Conservation (phyloP, 2,329 filamentous ascomycete genomes). For the Hymenoscyphus repandus region DNA sequence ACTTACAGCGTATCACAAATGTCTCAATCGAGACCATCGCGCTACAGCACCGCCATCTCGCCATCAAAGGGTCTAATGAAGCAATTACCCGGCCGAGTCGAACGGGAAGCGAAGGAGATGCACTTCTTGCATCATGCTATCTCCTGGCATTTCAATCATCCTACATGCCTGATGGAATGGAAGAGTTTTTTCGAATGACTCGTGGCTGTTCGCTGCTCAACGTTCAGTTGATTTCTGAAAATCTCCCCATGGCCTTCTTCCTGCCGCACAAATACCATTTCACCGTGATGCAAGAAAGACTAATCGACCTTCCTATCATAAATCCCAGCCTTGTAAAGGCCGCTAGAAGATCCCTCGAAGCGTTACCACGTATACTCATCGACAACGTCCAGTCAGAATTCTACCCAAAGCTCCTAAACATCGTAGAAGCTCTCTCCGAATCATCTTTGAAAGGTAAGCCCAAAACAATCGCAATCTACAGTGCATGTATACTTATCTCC, state of each 20-base stretch:
- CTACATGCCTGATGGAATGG: constrained; percentile 50
- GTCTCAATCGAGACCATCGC: constrained; percentile 37
- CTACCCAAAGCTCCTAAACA: constrained; percentile 39
- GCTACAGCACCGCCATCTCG: constrained; percentile 60
- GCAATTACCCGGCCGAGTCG: constrained; percentile 39
- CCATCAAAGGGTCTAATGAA: constrained; percentile 57
- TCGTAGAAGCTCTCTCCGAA: constrained; percentile 33
- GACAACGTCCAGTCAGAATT: constrained; percentile 42
- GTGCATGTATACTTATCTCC: not conserved
- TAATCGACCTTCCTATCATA: constrained; percentile 43
- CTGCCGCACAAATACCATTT: constrained; percentile 39
- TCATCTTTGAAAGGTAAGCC: constrained; percentile 23
- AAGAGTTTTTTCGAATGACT: constrained; percentile 57
- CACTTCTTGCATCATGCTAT: constrained; percentile 54
- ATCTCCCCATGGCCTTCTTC: constrained; percentile 46
- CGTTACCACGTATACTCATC: constrained; percentile 38
- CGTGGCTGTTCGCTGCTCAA: constrained; percentile 51
- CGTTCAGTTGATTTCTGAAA: constrained; percentile 47
- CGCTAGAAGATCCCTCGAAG: constrained; percentile 40
- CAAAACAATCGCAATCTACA: constrained; percentile 1
- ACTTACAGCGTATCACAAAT: constrained; percentile 49
- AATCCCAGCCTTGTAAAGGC: constrained; percentile 40
- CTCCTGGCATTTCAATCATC: constrained; percentile 56
- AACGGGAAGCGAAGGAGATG: constrained; percentile 50
- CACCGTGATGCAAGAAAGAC: constrained; percentile 39